phyloP scores from a whole-genome alignment of 495 filamentous ascomycete genomes.

The Podospora didyma region DNA sequence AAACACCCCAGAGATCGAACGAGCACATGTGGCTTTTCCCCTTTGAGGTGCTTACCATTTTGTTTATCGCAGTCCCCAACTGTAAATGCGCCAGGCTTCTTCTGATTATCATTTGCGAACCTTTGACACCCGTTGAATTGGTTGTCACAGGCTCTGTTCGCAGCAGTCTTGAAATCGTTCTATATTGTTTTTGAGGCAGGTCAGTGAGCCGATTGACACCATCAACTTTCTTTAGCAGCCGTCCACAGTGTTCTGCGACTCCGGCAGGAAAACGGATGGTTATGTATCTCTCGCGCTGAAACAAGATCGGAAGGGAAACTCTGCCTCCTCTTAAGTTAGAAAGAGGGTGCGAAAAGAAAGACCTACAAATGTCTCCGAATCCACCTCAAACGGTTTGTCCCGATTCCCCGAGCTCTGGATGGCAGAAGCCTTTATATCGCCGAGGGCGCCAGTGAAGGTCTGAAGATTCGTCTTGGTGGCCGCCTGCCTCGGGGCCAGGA shows the following conservation, averaged over 20 bases:
- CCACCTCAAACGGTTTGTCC: conserved; percentile 40
- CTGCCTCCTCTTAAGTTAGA: too few species aligned
- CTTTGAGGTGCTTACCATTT: conserved; percentile 29
- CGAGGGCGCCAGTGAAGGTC: conserved; percentile 20
- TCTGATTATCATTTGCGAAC: conserved; percentile 23
- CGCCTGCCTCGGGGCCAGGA: conserved; percentile 14
- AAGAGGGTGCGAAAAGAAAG: neutral
- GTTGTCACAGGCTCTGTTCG: conserved; percentile 35
- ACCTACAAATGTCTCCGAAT: conserved; percentile 46
- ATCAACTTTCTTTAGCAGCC: neutral
- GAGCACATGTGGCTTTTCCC: neutral
- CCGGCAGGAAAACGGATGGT: too few species aligned
- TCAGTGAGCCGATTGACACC: neutral
- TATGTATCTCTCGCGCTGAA: too few species aligned
- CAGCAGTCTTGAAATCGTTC: conserved; percentile 38
- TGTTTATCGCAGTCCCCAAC: conserved; percentile 37
- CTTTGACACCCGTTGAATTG: conserved; percentile 39
- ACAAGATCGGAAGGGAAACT: too few species aligned
- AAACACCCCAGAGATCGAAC: too few species aligned
- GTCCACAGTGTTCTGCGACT: neutral
- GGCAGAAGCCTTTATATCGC: conserved; percentile 19
- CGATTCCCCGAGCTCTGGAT: conserved; percentile 35
- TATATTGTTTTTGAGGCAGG: conserved; percentile 10
- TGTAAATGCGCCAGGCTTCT: conserved; percentile 12
- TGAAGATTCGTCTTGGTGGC: conserved; percentile 20